Conservation (phyloP, 176 grass and related monocot genomes). For the Musa beccarii region DNA sequence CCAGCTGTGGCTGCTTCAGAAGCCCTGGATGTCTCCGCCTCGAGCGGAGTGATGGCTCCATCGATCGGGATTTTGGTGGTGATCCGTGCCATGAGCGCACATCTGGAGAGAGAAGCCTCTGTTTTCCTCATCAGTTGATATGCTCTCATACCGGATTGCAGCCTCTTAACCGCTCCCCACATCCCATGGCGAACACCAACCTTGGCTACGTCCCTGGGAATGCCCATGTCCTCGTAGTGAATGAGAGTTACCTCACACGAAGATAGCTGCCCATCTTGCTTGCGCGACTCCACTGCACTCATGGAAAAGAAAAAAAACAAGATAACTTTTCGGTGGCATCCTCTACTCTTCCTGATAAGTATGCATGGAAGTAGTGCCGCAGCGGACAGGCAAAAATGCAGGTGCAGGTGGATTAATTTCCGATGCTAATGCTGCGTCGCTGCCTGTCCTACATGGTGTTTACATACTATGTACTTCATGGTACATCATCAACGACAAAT, state of each 20-base stretch:
- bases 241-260: constrained; percentile 89
- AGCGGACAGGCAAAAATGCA: too few species aligned
- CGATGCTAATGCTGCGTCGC: too few species aligned
- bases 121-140: constrained; percentile 54
- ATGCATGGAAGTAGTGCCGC: too few species aligned
- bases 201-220: constrained; percentile 91
- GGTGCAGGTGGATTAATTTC: too few species aligned
- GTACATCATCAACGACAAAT: too few species aligned
- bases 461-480: too few species aligned
- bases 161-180: constrained; percentile 93
- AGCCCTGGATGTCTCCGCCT: background rate
- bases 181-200: constrained; percentile 85
- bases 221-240: constrained; percentile 96
- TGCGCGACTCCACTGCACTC: constrained; percentile 61
- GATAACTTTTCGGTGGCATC: background rate
- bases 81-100: constrained; percentile 46
- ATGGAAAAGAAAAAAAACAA: background rate
- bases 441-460: too few species aligned
- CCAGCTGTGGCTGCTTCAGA: constrained; percentile 11
- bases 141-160: constrained; percentile 76
- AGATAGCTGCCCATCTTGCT: constrained; percentile 57
- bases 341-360: too few species aligned
- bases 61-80: constrained; percentile 41
- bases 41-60: constrained; percentile 17
- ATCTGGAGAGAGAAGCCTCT: constrained; percentile 41